Base-by-base conservation (phyloP, 345 rosid species). In the Citrus glauca region DNA sequence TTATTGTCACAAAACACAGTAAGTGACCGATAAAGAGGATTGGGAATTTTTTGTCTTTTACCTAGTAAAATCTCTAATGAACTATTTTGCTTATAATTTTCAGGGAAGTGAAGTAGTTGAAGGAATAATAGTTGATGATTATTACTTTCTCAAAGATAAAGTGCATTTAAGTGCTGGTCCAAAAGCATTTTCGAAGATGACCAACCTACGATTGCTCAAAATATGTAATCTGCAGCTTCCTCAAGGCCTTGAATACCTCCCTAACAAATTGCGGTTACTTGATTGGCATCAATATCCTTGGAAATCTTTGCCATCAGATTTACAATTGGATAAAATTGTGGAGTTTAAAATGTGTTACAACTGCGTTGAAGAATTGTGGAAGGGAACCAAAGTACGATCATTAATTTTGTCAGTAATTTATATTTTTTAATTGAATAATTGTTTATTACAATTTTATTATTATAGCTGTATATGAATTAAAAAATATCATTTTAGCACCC, bases 21-120 rank as follows among this genome's bases (percentile, higher is more conserved):
- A 55, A 55, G 22, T 53, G 0, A 53, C 57, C 3, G 0, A 14
- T 4, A 50, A 50, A 9, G 11, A 0, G 45, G 45, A 40, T 40
- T 0, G 2, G 2, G 0, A 9, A 38, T 0, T 32, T 32, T 0
- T 33, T 33, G 2, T 30, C 35, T 33, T 0, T 33, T 33, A 0
- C 0, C 35, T 0, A 33, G 35, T 33, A 0, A 33, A 33, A 33
- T 33, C 35, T 33, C 35, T 0, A 33, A 33, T 0, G 0, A 33
- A 5, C 35, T 0, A 33, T 0, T 33, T 38, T 38, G 42, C 1
- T 38, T 0, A 38, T 38, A 8, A 38, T 38, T 0, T 11, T 50
- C 0, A 50, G 56, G 56, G 56, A 50, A 14, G 0, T 0, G 20
- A 50, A 50, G 19, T 50, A 50, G 56, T 14, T 14, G 56, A 50